A percentile compares a stretch with the other conserved stretches of the same genome.
Conservation (phyloP, 225 moss, liverwort and hornwort species). For the Physcomitrium patens region DNA sequence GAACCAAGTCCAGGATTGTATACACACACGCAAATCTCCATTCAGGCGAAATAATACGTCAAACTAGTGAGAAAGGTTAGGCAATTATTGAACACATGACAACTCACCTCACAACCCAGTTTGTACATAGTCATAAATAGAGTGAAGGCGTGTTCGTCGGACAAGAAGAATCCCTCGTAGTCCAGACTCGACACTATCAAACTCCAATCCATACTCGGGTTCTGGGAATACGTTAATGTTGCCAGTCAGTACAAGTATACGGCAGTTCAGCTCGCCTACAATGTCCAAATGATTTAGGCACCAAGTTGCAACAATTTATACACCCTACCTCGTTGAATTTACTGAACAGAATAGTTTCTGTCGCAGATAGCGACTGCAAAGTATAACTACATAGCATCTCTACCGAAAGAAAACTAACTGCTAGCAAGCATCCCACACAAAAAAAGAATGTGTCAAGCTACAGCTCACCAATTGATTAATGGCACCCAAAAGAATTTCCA, state of each 20-base stretch:
- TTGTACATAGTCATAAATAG: constrained; percentile 56
- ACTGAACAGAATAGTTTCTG: not conserved
- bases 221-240: constrained; percentile 32
- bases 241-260: not conserved
- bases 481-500: constrained; percentile 64
- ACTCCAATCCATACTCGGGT: constrained; percentile 55
- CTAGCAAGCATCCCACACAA: not conserved
- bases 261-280: not conserved
- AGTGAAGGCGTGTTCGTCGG: constrained; percentile 62
- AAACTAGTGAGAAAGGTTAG: not conserved
- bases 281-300: not conserved
- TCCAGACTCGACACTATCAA: constrained; percentile 66
- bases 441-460: not conserved
- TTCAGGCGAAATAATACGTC: not conserved
- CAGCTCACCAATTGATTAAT: constrained; percentile 56
- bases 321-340: not conserved
- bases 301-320: not conserved
- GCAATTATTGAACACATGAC: not conserved
- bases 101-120: constrained; percentile 32
- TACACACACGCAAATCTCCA: not conserved
- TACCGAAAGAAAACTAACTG: not conserved
- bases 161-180: constrained; percentile 63
- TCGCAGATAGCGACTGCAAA: not conserved
- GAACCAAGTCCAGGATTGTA: not conserved
- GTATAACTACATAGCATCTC: not conserved